Conservation (phyloP, 1,139 yeast genomes). For the Lodderomyces elongisporus region DNA sequence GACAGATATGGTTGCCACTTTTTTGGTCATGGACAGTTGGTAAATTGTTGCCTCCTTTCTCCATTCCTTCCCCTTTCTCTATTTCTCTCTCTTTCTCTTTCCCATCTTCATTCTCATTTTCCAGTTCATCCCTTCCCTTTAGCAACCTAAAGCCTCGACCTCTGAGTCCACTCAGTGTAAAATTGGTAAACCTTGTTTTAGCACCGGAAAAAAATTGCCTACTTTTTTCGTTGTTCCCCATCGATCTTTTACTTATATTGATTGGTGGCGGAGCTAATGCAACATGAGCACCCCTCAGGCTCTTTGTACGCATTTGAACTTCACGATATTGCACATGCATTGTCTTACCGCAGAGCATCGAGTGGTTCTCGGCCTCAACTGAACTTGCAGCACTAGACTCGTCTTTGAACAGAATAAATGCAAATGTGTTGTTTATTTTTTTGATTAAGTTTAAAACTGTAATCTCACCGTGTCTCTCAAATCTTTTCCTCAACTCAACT, state of each 20-base stretch:
- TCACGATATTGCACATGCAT: constrained; percentile 84
- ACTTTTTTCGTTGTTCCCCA: not conserved
- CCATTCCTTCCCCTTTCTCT: too few species aligned
- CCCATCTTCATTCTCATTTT: not conserved
- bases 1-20: constrained; percentile 6
- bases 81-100: too few species aligned
- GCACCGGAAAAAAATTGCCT: not conserved
- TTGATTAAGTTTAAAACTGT: constrained; percentile 48
- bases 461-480: constrained; percentile 63
- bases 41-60: too few species aligned
- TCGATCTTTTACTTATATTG: constrained; percentile 41
- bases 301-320: constrained; percentile 25
- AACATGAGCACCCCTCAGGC: constrained; percentile 16
- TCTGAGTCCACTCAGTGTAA: constrained; percentile 13
- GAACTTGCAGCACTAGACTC: constrained; percentile 81
- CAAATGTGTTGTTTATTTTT: constrained; percentile 54
- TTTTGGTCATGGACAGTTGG: not conserved
- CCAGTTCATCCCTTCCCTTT: constrained; percentile 1
- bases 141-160: constrained; percentile 4
- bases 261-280: constrained; percentile 74
- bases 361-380: constrained; percentile 75
- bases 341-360: constrained; percentile 64
- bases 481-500: constrained; percentile 50
- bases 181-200: constrained; percentile 13
- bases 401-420: constrained; percentile 59